Conservation (phyloP, 2,329 filamentous ascomycete species). For the Ophiostoma angusticollis region DNA sequence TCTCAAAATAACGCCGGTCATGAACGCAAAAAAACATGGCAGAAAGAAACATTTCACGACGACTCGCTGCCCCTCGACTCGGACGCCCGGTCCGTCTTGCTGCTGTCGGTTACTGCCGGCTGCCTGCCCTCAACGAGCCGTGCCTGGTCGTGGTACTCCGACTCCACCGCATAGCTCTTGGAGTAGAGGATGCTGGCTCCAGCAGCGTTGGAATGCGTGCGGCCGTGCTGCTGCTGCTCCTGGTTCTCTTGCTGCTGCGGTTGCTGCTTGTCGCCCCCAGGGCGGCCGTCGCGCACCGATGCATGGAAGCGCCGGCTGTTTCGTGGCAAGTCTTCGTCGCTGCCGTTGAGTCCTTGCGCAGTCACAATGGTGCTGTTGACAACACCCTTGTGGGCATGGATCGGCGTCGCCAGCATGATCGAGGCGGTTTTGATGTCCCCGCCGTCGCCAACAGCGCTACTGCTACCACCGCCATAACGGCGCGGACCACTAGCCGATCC, state of each 20-base stretch:
- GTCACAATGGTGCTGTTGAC: no score
- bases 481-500: not conserved
- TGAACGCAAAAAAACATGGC: not conserved
- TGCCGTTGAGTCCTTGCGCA: no score
- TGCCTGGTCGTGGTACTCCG: conserved; percentile 11
- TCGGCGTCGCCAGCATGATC: no score
- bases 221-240: not conserved
- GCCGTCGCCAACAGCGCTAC: no score
- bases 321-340: no score
- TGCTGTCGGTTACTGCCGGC: not conserved
- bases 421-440: no score
- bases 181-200: conserved; percentile 11
- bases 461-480: no score
- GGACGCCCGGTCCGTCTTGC: conserved; percentile 8
- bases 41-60: not conserved
- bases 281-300: no score
- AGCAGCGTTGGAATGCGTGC: no score
- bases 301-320: no score
- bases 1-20: no score
- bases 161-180: conserved; percentile 12
- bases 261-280: not conserved
- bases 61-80: conserved; percentile 5
- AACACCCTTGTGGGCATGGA: no score
- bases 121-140: conserved; percentile 6
- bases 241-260: not conserved